Percentiles rank a stretch among this genome's conserved stretches.
Conservation (phyloP, 768 basidiomycete species). For the Cystobasidium ongulense region DNA sequence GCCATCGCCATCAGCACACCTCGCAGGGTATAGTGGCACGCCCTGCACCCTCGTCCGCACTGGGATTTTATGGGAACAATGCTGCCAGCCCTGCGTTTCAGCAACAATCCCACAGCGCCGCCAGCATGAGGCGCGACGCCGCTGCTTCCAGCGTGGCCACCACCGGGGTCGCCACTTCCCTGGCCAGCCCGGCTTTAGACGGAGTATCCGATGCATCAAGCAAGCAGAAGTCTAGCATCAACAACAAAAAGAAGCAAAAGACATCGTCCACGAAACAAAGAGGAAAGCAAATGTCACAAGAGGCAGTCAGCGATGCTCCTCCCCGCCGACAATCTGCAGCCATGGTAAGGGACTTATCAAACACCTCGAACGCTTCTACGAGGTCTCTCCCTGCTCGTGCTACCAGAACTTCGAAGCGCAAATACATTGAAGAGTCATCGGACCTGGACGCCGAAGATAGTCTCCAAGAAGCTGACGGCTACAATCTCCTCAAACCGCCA, state of each 20-base stretch:
- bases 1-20: background rate
- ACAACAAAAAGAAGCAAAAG: background rate
- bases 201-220: too few species aligned
- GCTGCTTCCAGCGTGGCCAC: background rate
- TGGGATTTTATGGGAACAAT: background rate
- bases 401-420: background rate
- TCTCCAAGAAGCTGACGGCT: too few species aligned
- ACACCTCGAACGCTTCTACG: background rate
- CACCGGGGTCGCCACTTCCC: too few species aligned
- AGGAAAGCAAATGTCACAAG: background rate
- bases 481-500: background rate
- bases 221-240: background rate
- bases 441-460: too few species aligned
- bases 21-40: background rate
- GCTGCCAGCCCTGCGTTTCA: background rate
- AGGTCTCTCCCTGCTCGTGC: background rate
- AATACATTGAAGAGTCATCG: background rate
- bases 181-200: too few species aligned
- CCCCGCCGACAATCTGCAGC: background rate
- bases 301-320: background rate
- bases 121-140: background rate
- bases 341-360: background rate
- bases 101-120: background rate
- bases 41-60: background rate
- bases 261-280: background rate